Evolutionary conservation across 768 basidiomycete genomes (phyloP), one percentile per base, ranked within the genome.

Genomic region (Leccinum variicolor): DNA sequence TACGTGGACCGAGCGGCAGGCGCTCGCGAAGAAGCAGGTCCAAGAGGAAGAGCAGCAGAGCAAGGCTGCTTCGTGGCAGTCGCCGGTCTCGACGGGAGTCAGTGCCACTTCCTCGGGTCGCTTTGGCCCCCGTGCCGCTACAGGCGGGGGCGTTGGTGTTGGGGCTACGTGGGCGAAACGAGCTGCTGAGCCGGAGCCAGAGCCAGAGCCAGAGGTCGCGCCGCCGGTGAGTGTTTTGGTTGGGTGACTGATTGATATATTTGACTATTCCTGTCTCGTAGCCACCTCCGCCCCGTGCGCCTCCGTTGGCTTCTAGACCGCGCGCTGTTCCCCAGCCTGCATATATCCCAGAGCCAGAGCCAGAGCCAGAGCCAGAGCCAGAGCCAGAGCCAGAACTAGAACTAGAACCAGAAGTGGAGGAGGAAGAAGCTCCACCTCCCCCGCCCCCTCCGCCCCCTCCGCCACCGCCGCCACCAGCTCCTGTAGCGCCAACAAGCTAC

Each of bases 1-100:
- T 60, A 96, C 95, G 0, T 98, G 96, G 96, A 89, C 83, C 57
- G 90, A 98, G 70, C 81, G 95, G 21, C 95, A 98, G 68, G 94
- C 91, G 0, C 75, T 87, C n/a, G 89, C 93, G 1, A 95, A 94
- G 78, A 87, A 88, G 68, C 90, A 92, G 64, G 77, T 81, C 15
- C 90, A 87, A 62, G 92, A 90, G 62, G 94, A 93, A 56, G 86
- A 86, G 58, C 76, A 78, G 9, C 76, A 75, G 48, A 92, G 89
- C 65, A 84, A 77, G 46, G 75, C 77, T 46, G 84, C 86, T 1
- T 78, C 78, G 15, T 79, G 78, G 65, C 70, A 74, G 45, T 64
- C 79, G 5, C 69, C 80, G 0, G 63, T 74, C 2, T 65, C 72
- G 21, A 66, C 76, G 9, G 62, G 68, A 8, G 43, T 67, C 0